phyloP scores from a whole-genome alignment of 1,284 basidiomycete genomes.

The Ceratobasidium sp. region DNA sequence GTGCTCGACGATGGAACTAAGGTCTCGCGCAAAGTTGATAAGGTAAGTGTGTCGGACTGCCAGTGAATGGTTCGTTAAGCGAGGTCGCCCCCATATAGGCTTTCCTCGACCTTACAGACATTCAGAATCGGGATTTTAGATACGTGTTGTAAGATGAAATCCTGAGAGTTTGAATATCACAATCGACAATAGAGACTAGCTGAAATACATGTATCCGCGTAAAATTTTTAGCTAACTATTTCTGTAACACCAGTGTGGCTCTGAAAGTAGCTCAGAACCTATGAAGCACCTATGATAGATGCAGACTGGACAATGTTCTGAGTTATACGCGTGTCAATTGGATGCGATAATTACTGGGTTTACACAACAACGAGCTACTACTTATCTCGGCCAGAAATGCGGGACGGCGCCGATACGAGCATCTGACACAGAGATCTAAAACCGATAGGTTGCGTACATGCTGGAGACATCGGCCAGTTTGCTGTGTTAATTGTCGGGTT shows the following conservation, averaged over 20 bases:
- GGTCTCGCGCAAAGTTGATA: constrained; percentile 45
- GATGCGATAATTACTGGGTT: not conserved
- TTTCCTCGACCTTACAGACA: constrained; percentile 54
- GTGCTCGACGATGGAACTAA: constrained; percentile 49
- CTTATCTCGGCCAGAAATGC: not conserved
- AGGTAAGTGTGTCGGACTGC: constrained; percentile 29
- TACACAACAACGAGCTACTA: not conserved
- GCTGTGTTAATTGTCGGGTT: too few species aligned
- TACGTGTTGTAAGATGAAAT: constrained; percentile 51
- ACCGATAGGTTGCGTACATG: too few species aligned
- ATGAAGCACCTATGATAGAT: not conserved
- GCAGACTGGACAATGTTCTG: not conserved
- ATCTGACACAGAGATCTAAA: too few species aligned
- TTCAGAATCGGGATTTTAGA: constrained; percentile 53
- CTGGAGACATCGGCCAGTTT: too few species aligned
- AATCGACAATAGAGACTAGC: not conserved
- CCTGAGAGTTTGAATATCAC: not conserved
- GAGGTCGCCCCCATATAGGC: constrained; percentile 22
- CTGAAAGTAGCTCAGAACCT: not conserved
- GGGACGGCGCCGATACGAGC: too few species aligned
- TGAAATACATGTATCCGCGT: not conserved
- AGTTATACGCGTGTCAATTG: too few species aligned
- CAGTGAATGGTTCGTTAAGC: not conserved
- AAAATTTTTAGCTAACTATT: not conserved
- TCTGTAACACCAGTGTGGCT: not conserved